Percentiles rank a stretch among this genome's conserved stretches.
phyloP scores from a whole-genome alignment of 2,329 filamentous ascomycete species.

The Chrysoporthe puriensis region DNA sequence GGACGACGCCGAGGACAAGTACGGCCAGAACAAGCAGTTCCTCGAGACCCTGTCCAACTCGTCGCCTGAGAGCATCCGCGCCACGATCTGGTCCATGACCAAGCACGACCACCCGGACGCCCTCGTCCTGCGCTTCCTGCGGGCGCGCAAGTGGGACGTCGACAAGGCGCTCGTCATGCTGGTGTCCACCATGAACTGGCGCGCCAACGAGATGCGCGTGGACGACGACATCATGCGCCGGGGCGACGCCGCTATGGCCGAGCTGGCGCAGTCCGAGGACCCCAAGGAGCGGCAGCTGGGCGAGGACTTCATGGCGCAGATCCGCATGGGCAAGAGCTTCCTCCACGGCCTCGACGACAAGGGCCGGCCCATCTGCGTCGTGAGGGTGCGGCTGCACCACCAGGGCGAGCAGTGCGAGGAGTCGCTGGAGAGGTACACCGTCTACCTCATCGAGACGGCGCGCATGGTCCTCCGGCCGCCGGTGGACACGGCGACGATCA shows the following conservation, averaged over 20 bases:
- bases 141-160: constrained; percentile 95
- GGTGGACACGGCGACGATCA: constrained; percentile 89
- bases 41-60: constrained; percentile 77
- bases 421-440: constrained; percentile 84
- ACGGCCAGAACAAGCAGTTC: constrained; percentile 86
- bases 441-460: constrained; percentile 94
- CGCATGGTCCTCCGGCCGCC: constrained; percentile 78
- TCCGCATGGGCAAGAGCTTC: constrained; percentile 91
- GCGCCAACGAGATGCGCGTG: constrained; percentile 79
- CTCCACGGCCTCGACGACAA: constrained; percentile 84
- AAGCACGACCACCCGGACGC: constrained; percentile 95
- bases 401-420: constrained; percentile 81
- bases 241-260: constrained; percentile 72
- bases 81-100: constrained; percentile 88
- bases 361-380: constrained; percentile 84
- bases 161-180: constrained; percentile 93
- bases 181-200: constrained; percentile 92
- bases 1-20: constrained; percentile 79
- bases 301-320: constrained; percentile 79
- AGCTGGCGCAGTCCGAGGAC: constrained; percentile 60
- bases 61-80: constrained; percentile 76
- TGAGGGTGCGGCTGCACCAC: constrained; percentile 80
- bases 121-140: constrained; percentile 77
- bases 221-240: constrained; percentile 84
- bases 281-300: constrained; percentile 66